Percentiles rank a stretch among this genome's conserved stretches.
Conservation (phyloP, 129 eudicot genomes). For the Artemisia argyi region DNA sequence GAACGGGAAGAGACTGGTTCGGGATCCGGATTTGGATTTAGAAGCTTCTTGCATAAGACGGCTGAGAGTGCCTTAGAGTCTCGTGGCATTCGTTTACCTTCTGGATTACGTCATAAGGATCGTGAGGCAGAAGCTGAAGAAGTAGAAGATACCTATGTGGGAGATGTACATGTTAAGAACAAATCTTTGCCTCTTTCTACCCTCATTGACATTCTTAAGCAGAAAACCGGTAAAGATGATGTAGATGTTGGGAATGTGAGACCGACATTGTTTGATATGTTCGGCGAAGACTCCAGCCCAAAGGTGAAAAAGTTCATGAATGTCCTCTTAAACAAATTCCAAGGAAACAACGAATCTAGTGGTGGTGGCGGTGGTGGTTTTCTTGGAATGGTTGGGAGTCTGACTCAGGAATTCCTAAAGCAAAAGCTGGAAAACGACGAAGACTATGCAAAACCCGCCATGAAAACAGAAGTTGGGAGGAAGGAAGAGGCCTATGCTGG, state of each 20-base stretch:
- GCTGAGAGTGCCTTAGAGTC: slow-evolving; percentile 74
- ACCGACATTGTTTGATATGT: slow-evolving; percentile 62
- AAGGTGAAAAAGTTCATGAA: slow-evolving; percentile 72
- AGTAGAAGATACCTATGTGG: slow-evolving; percentile 31
- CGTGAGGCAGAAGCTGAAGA: slow-evolving; percentile 27
- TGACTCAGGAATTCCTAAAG: slow-evolving; percentile 83
- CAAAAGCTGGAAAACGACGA: slow-evolving; percentile 72
- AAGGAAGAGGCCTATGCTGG: slow-evolving; percentile 67
- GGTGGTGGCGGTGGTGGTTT: slow-evolving; percentile 56
- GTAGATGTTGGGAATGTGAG: slow-evolving; percentile 70
- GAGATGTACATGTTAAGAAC: slow-evolving; percentile 50
- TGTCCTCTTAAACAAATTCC: slow-evolving; percentile 64
- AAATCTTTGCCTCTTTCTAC: slow-evolving; percentile 83
- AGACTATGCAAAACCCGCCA: slow-evolving; percentile 50
- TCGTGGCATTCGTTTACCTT: slow-evolving; percentile 78
- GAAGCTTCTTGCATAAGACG: slow-evolving; percentile 58
- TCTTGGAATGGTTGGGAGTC: slow-evolving; percentile 72
- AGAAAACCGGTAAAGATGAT: slow-evolving; percentile 70
- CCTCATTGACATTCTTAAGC: slow-evolving; percentile 75
- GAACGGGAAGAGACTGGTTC: slow-evolving; percentile 28
- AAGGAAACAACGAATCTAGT: slow-evolving; percentile 28
- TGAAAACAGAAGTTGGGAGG: slow-evolving; percentile 46
- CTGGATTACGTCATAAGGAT: slow-evolving; percentile 41
- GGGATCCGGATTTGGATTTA: slow-evolving; percentile 60
- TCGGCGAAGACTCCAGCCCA: slow-evolving; percentile 79